Evolutionary conservation across 2,329 filamentous ascomycete species (phyloP).

Genomic region (Ophiostoma sp.): DNA sequence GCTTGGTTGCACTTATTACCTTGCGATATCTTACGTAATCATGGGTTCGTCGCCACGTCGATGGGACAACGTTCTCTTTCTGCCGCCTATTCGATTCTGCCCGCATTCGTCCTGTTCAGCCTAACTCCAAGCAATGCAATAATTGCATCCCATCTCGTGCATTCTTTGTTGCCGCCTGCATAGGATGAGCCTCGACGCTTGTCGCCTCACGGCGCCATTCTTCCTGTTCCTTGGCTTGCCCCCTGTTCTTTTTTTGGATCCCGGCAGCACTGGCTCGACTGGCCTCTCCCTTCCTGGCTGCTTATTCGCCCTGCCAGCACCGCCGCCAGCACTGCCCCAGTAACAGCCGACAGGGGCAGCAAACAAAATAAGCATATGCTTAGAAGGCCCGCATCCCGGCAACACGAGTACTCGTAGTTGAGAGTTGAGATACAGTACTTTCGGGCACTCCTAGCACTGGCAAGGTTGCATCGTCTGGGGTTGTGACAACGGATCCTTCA

Average conservation of each 20-base stretch:
- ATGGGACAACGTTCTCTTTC: not conserved
- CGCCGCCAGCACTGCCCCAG: constrained; percentile 12
- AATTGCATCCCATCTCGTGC: not conserved
- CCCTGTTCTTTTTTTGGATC: constrained; percentile 9
- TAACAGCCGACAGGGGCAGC: constrained; percentile 9
- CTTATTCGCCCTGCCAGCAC: not conserved
- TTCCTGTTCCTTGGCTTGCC: constrained; percentile 7
- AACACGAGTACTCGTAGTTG: not conserved
- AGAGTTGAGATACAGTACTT: not conserved
- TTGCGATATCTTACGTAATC: not conserved
- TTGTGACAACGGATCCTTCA: not conserved
- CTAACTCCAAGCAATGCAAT: not conserved
- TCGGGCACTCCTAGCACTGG: not conserved
- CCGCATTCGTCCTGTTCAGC: not conserved
- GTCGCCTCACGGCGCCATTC: not conserved
- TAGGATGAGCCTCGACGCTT: not conserved
- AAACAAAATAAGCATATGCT: not conserved
- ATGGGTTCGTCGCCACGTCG: not conserved
- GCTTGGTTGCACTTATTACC: too few relatives aligned
- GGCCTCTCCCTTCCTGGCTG: not conserved
- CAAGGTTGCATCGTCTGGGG: constrained; percentile 6
- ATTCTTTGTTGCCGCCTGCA: not conserved
- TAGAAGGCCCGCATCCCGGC: not conserved
- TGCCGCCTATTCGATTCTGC: not conserved
- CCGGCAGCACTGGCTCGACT: not conserved